Conservation (phyloP, 2,329 filamentous ascomycete species). For the Fusarium sp. region DNA sequence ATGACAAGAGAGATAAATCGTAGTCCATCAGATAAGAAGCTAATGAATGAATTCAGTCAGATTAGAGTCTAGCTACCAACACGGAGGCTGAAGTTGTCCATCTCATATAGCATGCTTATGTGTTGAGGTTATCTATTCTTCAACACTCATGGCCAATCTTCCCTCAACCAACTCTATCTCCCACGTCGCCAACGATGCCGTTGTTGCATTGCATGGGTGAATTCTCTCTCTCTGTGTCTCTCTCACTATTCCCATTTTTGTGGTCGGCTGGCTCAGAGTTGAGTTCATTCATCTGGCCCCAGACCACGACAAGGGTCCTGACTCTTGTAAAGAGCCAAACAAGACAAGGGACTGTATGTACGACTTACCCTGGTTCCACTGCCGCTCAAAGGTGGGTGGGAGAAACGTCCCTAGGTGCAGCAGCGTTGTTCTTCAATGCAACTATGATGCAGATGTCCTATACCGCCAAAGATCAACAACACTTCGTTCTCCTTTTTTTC, state of each 20-base stretch:
- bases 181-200: background rate
- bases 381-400: slow-evolving; percentile 25
- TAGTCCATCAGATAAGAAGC: background rate
- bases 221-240: background rate
- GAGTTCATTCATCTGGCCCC: slow-evolving; percentile 35
- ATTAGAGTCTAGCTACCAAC: background rate
- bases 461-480: slow-evolving; percentile 17
- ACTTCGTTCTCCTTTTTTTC: background rate
- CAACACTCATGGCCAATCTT: background rate
- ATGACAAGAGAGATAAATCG: background rate
- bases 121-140: background rate
- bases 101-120: background rate
- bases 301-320: slow-evolving; percentile 37
- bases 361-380: slow-evolving; percentile 27
- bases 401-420: slow-evolving; percentile 23
- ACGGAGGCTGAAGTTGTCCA: background rate
- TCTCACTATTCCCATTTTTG: slow-evolving; percentile 20
- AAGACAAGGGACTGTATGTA: slow-evolving; percentile 2
- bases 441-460: background rate
- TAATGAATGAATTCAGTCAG: slow-evolving; percentile 3
- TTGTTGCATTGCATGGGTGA: slow-evolving; percentile 5
- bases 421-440: slow-evolving; percentile 8
- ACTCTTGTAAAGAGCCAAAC: slow-evolving; percentile 27
- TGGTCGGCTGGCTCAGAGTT: slow-evolving; percentile 36
- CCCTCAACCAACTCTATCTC: background rate